These are phyloP conservation scores for Scorias spongiosa DNA, from an alignment of 2,329 filamentous ascomycete species.

Conservation along the genomic window DNA sequence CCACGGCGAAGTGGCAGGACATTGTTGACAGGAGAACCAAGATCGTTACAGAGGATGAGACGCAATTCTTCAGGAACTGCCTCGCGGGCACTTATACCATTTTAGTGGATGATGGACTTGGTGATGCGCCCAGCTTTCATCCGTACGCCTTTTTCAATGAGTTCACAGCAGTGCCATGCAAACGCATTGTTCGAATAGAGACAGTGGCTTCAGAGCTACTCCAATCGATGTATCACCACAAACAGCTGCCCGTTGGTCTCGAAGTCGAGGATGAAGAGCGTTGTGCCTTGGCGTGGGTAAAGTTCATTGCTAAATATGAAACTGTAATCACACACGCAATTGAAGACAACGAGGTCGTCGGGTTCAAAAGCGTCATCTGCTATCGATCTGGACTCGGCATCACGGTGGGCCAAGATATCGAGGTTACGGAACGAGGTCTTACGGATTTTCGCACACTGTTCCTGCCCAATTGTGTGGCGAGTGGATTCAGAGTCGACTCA, in stretches of 20 bases:
- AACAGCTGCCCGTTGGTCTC: constrained; percentile 13
- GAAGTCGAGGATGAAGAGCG: constrained; percentile 17
- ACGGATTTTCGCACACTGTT: constrained; percentile 24
- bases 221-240: constrained; percentile 27
- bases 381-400: constrained; percentile 62
- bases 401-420: constrained; percentile 30
- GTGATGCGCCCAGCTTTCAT: constrained; percentile 39
- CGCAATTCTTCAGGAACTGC: constrained; percentile 47
- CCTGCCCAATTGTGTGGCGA: constrained; percentile 23
- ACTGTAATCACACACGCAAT: constrained; percentile 41
- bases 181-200: constrained; percentile 66
- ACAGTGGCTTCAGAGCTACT: constrained; percentile 49
- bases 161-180: constrained; percentile 48
- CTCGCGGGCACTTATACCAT: constrained; percentile 58
- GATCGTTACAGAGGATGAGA: constrained; percentile 30
- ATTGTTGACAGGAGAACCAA: constrained; percentile 35
- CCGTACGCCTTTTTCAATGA: constrained; percentile 49
- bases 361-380: constrained; percentile 72
- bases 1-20: constrained; percentile 44
- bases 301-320: constrained; percentile 36
- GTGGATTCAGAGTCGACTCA: constrained; percentile 41
- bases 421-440: constrained; percentile 16
- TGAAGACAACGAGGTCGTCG: constrained; percentile 52
- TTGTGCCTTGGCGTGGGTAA: constrained; percentile 21
- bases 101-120: constrained; percentile 64